Evolutionary conservation across 805 yeast species (phyloP), one percentile per base, ranked within the genome.

Genomic region (Clavispora santaluciae): DNA sequence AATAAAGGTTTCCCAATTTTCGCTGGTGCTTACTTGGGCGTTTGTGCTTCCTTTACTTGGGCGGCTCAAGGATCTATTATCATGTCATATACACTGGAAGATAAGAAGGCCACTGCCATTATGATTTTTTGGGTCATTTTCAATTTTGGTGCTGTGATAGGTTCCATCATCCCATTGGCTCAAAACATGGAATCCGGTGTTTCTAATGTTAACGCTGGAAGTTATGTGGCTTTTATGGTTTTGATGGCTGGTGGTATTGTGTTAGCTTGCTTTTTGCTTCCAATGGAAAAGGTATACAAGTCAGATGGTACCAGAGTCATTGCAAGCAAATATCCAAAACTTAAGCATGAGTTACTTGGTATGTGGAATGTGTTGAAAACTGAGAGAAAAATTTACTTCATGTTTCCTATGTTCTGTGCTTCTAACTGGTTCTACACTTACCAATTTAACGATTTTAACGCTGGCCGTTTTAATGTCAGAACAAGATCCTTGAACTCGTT

Each of bases 381-480:
- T 18, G 73, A 72, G 50, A 76, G 76, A 36, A 64, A 60, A 55
- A 72, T 79, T 38, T 53, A 71, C 36, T 56, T 73, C 20, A 51
- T 78, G 56, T 73, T 80, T 68, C 85, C 85, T 33, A 70, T 77
- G 75, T 79, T 79, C 56, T 73, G 76, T 49, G 70, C 81, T 22
- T 76, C 84, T 26, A 79, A 79, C 64, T 79, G 80, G 80, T 79
- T 78, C 64, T 78, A 78, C 66, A 75, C 83, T 35, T 79, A 79
- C 59, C 83, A 79, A 60, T 78, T 75, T 53, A 77, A 78, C 56
- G 78, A 74, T 43, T 66, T 72, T 59, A 79, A 79, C 54, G 75
- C 73, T 30, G 75, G 73, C 16, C 63, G 73, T 36, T 79, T 79
- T 61, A 77, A 73, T 51, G 58, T 78, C 44, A 69, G 83, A 57